Conservation (phyloP, 345 rosid genomes). For the Brassica nigra region DNA sequence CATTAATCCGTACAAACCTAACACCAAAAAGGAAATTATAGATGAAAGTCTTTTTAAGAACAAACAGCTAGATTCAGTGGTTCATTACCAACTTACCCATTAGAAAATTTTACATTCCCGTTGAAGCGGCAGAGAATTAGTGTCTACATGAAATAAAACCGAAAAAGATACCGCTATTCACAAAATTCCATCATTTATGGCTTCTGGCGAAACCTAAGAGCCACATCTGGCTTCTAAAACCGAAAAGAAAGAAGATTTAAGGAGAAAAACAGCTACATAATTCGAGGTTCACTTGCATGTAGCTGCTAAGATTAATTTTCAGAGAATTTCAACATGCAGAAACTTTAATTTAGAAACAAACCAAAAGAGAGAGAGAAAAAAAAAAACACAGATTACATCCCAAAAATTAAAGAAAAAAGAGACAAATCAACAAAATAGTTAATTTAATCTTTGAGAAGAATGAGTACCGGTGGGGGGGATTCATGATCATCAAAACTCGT, state of each 20-base stretch:
- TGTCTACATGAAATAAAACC: slow-evolving; percentile 13
- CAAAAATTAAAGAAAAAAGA: slow-evolving; percentile 3
- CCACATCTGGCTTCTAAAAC: slow-evolving; percentile 22
- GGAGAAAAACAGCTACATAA: not conserved
- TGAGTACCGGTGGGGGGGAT: slow-evolving; percentile 11
- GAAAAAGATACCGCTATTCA: not conserved
- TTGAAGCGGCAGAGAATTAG: slow-evolving; percentile 5
- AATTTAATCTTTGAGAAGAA: slow-evolving; percentile 18
- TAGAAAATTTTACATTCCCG: not conserved
- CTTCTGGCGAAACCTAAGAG: slow-evolving; percentile 12
- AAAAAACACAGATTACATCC: not conserved
- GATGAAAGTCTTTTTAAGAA: slow-evolving; percentile 21
- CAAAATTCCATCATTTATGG: slow-evolving; percentile 14
- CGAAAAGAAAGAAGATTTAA: not conserved
- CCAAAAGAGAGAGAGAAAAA: not conserved
- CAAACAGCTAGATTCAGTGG: slow-evolving; percentile 28
- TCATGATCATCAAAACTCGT: slow-evolving; percentile 36
- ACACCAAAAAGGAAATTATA: slow-evolving; percentile 32
- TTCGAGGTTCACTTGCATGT: slow-evolving; percentile 11
- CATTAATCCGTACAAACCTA: slow-evolving; percentile 37
- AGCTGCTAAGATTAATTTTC: not conserved
- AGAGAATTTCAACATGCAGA: slow-evolving; percentile 13
- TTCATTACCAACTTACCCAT: slow-evolving; percentile 24
- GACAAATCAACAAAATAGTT: slow-evolving; percentile 17
- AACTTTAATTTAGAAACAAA: not conserved